Evolutionary conservation across 2,329 filamentous ascomycete species (phyloP).

Genomic region (Epichloe gansuensis): DNA sequence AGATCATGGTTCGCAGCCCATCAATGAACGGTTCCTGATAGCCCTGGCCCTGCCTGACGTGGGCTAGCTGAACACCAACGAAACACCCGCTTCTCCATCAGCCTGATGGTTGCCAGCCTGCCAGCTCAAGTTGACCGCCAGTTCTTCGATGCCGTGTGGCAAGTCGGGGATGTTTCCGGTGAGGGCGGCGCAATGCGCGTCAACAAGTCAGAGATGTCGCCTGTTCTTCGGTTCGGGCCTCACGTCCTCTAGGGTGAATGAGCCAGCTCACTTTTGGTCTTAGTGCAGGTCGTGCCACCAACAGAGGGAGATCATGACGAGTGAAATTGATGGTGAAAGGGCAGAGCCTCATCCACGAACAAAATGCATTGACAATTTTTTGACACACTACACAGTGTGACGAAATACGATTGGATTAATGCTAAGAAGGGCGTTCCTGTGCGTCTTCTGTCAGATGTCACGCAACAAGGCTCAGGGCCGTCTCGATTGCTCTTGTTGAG

Average conservation of each 20-base stretch:
- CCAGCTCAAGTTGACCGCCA: slow-evolving; percentile 8
- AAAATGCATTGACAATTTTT: neutral
- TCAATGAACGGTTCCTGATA: slow-evolving; percentile 7
- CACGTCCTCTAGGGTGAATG: too few species aligned
- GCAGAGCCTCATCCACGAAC: neutral
- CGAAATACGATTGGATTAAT: neutral
- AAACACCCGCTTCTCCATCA: neutral
- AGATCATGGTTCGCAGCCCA: slow-evolving; percentile 10
- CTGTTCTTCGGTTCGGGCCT: slow-evolving; percentile 4
- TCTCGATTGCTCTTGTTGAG: neutral
- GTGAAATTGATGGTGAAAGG: neutral
- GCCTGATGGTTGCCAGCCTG: neutral
- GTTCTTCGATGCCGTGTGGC: slow-evolving; percentile 3
- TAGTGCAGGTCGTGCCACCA: slow-evolving; percentile 1
- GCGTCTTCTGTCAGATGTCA: neutral
- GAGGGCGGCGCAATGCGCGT: slow-evolving; percentile 4
- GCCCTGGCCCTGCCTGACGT: slow-evolving; percentile 1
- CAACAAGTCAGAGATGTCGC: slow-evolving; percentile 2
- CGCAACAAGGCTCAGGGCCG: neutral
- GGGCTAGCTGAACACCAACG: slow-evolving; percentile 6
- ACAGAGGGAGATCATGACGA: neutral
- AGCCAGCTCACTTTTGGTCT: neutral
- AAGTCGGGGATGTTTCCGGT: slow-evolving; percentile 6
- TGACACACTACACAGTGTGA: neutral
- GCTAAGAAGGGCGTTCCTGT: neutral